Evolutionary conservation across 768 basidiomycete genomes (phyloP).

Genomic region (Tremella mesenterica): DNA sequence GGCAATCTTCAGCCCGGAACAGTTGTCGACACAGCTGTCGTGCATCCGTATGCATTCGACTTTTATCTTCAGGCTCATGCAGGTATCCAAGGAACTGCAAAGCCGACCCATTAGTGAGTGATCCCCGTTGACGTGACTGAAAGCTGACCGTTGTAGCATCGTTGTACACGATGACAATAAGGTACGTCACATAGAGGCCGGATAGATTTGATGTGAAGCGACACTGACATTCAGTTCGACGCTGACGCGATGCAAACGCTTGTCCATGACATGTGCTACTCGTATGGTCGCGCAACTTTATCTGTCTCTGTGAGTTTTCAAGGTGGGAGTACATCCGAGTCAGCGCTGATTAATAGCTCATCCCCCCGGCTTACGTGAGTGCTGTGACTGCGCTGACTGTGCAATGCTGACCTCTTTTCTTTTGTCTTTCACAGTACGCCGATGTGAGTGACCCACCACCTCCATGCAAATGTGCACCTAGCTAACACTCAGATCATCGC

Average conservation of each 20-base stretch:
- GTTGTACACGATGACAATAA: not conserved
- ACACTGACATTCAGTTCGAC: slow-evolving; percentile 8
- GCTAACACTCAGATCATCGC: slow-evolving; percentile 16
- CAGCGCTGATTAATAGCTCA: too few species aligned
- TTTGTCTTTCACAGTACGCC: slow-evolving; percentile 8
- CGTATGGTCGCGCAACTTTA: slow-evolving; percentile 28
- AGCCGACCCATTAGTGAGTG: too few species aligned
- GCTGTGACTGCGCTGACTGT: too few species aligned
- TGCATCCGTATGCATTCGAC: slow-evolving; percentile 42
- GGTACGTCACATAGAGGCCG: not conserved
- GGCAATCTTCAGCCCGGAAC: slow-evolving; percentile 35
- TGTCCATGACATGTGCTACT: slow-evolving; percentile 25
- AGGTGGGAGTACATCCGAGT: too few species aligned
- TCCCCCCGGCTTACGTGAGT: slow-evolving; percentile 23
- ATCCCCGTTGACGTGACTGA: too few species aligned
- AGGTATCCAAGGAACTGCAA: slow-evolving; percentile 40
- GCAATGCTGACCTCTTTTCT: not conserved
- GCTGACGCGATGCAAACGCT: slow-evolving; percentile 29
- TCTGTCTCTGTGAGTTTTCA: too few species aligned
- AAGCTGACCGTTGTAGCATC: too few species aligned
- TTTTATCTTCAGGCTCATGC: slow-evolving; percentile 43
- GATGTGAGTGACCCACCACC: slow-evolving; percentile 8
- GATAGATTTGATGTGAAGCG: not conserved
- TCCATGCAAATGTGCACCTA: not conserved
- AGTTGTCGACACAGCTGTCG: slow-evolving; percentile 37